phyloP scores from a whole-genome alignment of 2,329 filamentous ascomycete genomes.

The Albifimbria verrucaria region DNA sequence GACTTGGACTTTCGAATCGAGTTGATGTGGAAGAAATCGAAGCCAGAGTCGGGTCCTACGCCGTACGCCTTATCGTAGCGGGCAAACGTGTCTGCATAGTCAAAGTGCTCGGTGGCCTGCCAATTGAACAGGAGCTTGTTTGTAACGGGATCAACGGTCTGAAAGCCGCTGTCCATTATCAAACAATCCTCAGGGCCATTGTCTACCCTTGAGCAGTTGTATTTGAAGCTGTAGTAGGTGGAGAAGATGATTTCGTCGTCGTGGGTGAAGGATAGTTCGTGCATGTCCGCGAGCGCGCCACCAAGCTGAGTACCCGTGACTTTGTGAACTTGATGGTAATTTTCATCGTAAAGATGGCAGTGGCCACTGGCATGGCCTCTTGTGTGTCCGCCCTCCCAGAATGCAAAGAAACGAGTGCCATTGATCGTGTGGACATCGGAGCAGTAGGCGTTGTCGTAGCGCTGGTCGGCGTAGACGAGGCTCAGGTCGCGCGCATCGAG shows the following conservation, averaged over 20 bases:
- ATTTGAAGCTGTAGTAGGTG: constrained; percentile 32
- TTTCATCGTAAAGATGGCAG: constrained; percentile 27
- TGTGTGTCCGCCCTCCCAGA: constrained; percentile 28
- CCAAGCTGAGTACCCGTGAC: constrained; percentile 32
- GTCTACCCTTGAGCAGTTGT: constrained; percentile 26
- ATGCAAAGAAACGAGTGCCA: constrained; percentile 29
- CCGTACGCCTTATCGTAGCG: constrained; percentile 24
- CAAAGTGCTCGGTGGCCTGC: constrained; percentile 29
- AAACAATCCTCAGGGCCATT: constrained; percentile 25
- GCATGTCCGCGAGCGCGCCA: constrained; percentile 33
- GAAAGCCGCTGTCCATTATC: constrained; percentile 34
- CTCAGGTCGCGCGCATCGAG: constrained; percentile 30
- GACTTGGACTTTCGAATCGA: constrained; percentile 30
- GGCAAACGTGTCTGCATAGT: constrained; percentile 20
- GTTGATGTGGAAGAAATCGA: constrained; percentile 37
- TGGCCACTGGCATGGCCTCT: constrained; percentile 24
- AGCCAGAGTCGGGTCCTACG: constrained; percentile 24
- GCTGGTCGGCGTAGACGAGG: constrained; percentile 33
- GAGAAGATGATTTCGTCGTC: constrained; percentile 39
- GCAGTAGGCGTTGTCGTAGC: constrained; percentile 21
- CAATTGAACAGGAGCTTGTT: constrained; percentile 34
- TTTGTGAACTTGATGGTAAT: constrained; percentile 34
- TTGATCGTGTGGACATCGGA: constrained; percentile 26
- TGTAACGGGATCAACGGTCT: constrained; percentile 34
- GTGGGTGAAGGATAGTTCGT: constrained; percentile 40